Percentiles rank a stretch among this genome's conserved stretches.
Evolutionary conservation across 768 basidiomycete species (phyloP).

Genomic region (Glaciozyma martinii): DNA sequence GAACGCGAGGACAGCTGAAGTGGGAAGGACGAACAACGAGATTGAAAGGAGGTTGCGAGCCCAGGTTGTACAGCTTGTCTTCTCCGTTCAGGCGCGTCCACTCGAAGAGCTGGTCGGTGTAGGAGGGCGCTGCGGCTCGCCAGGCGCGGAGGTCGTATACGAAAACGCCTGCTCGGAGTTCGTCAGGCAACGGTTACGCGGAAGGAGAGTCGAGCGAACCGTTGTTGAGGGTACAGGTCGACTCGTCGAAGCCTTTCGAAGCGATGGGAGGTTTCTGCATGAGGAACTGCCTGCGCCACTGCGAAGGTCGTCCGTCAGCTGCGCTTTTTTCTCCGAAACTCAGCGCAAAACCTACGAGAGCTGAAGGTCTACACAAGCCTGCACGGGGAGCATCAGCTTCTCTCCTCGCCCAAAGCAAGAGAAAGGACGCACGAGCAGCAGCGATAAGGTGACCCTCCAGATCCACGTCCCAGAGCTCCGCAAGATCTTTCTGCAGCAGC

Average conservation of each 20-base stretch:
- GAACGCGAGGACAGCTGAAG: too few relatives aligned
- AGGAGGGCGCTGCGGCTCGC: not conserved
- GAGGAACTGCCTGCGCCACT: conserved; percentile 2
- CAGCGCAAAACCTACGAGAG: not conserved
- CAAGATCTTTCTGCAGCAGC: not conserved
- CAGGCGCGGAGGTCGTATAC: not conserved
- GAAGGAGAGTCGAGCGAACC: not conserved
- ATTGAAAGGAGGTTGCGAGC: conserved; percentile 1
- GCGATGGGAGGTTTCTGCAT: not conserved
- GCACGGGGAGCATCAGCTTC: not conserved
- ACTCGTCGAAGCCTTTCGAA: not conserved
- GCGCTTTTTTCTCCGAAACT: too few relatives aligned
- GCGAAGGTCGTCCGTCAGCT: too few relatives aligned
- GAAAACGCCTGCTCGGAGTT: not conserved
- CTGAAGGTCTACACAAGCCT: not conserved
- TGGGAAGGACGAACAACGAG: not conserved
- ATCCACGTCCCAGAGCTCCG: not conserved
- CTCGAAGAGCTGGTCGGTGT: conserved; percentile 6
- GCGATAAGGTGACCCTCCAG: conserved; percentile 2
- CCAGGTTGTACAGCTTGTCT: conserved; percentile 3
- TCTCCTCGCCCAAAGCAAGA: not conserved
- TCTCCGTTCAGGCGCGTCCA: not conserved
- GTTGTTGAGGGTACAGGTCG: conserved; percentile 1
- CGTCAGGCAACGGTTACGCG: not conserved
- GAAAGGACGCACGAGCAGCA: not conserved